Evolutionary conservation across 1,284 basidiomycete genomes (phyloP).

Genomic region (Spongispora temasekensis): DNA sequence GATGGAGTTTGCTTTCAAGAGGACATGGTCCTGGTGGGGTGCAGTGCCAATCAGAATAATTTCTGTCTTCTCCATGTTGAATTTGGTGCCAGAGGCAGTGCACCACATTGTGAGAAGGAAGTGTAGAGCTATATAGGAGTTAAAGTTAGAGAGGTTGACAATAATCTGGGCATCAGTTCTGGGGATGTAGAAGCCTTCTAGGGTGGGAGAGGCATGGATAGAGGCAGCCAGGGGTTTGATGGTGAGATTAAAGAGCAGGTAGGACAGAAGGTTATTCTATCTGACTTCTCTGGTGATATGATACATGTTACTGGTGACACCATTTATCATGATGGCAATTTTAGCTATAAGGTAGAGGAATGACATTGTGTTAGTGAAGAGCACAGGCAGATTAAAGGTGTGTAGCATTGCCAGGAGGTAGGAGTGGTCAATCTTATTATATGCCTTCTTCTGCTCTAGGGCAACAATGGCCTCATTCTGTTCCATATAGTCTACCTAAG

Average conservation of each 20-base stretch:
- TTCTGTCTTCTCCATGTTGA: slow-evolving; percentile 19
- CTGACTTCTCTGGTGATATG: slow-evolving; percentile 37
- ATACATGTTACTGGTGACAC: background rate
- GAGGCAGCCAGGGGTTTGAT: slow-evolving; percentile 17
- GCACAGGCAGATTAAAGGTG: background rate
- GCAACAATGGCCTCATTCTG: slow-evolving; percentile 2
- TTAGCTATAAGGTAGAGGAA: slow-evolving; percentile 36
- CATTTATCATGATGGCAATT: slow-evolving; percentile 40
- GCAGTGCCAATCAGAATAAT: slow-evolving; percentile 14
- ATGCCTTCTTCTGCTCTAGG: slow-evolving; percentile 17
- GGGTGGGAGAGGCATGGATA: background rate
- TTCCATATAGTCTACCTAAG: slow-evolving; percentile 8
- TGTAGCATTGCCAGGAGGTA: slow-evolving; percentile 3
- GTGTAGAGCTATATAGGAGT: slow-evolving; percentile 11
- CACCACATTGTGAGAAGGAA: background rate
- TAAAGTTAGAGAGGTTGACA: slow-evolving; percentile 5
- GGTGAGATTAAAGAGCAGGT: slow-evolving; percentile 37
- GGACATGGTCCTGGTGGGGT: background rate
- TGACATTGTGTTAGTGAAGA: slow-evolving; percentile 31
- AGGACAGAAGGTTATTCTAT: slow-evolving; percentile 43
- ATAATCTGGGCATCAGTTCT: slow-evolving; percentile 18
- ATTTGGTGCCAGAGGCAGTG: slow-evolving; percentile 8
- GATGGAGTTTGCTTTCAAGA: background rate
- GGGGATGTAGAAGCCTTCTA: background rate
- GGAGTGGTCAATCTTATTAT: slow-evolving; percentile 14